Conservation (phyloP, 495 filamentous ascomycete genomes). For the Penicillium manginii region DNA sequence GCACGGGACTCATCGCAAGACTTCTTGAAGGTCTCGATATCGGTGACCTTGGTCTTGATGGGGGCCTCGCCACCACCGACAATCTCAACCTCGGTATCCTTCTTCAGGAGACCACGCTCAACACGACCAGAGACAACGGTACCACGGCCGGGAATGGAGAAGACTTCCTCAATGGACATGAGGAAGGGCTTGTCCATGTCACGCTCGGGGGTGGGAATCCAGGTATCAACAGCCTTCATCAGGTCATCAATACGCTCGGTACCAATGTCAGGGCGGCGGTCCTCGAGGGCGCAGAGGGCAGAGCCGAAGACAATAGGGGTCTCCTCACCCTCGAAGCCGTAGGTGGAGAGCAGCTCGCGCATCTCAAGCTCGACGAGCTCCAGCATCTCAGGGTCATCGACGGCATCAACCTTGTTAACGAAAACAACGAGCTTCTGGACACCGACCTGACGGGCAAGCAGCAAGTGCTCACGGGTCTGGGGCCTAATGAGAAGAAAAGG, state of each 20-base stretch:
- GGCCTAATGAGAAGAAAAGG: slow-evolving; percentile 57
- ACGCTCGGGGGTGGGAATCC: slow-evolving; percentile 94
- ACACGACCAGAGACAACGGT: slow-evolving; percentile 97
- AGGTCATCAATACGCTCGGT: slow-evolving; percentile 83
- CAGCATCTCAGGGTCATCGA: slow-evolving; percentile 98
- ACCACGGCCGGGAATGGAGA: slow-evolving; percentile 96
- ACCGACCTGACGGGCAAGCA: slow-evolving; percentile 96
- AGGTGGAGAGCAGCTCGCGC: slow-evolving; percentile 88
- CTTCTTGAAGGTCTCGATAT: slow-evolving; percentile 99
- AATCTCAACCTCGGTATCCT: slow-evolving; percentile 90
- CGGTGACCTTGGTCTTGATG: slow-evolving; percentile 98
- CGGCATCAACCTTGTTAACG: slow-evolving; percentile 97
- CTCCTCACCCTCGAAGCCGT: slow-evolving; percentile 97
- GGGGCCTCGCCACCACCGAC: slow-evolving; percentile 73
- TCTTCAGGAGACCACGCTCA: slow-evolving; percentile 91
- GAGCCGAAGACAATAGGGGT: slow-evolving; percentile 97
- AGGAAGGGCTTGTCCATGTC: slow-evolving; percentile 96
- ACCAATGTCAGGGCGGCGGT: slow-evolving; percentile 85
- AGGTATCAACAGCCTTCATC: slow-evolving; percentile 85
- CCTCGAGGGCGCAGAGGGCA: slow-evolving; percentile 92
- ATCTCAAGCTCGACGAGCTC: slow-evolving; percentile 99
- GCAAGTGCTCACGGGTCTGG: slow-evolving; percentile 97
- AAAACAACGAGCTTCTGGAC: slow-evolving; percentile 98
- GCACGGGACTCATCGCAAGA: slow-evolving; percentile 90
- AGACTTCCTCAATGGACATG: slow-evolving; percentile 98